These are phyloP conservation scores for Thozetella sp. DNA, from an alignment of 495 filamentous ascomycete species.

Conservation along the genomic window DNA sequence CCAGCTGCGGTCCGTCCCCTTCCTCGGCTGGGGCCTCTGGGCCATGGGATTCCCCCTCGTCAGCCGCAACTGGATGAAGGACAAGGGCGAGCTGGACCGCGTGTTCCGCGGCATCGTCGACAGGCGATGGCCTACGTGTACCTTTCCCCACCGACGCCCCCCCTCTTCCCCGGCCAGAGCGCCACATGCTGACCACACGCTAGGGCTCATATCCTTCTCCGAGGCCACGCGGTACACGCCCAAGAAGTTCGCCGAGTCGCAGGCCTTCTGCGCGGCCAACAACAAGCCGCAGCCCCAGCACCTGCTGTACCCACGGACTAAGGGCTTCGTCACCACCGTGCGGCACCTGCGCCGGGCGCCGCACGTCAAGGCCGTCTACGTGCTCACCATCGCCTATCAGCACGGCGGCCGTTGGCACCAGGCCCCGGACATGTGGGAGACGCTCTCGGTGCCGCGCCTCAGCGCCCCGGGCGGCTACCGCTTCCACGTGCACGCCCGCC, in stretches of 20 bases:
- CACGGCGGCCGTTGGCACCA: slow-evolving; percentile 41
- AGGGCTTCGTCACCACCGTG: slow-evolving; percentile 57
- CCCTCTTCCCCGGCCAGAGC: background rate
- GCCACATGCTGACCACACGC: slow-evolving; percentile 2
- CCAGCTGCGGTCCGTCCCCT: slow-evolving; percentile 54
- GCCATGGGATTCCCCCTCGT: slow-evolving; percentile 64
- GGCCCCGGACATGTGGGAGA: slow-evolving; percentile 54
- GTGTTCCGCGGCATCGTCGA: slow-evolving; percentile 51
- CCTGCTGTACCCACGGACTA: slow-evolving; percentile 57
- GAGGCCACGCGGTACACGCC: slow-evolving; percentile 59
- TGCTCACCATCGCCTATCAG: slow-evolving; percentile 58
- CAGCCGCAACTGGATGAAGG: slow-evolving; percentile 54
- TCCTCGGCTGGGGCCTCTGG: slow-evolving; percentile 62
- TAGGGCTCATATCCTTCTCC: slow-evolving; percentile 61
- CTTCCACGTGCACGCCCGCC: slow-evolving; percentile 54
- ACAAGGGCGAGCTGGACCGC: slow-evolving; percentile 52
- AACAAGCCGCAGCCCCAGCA: slow-evolving; percentile 49
- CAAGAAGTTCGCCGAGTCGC: slow-evolving; percentile 49
- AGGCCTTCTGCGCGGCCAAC: slow-evolving; percentile 46
- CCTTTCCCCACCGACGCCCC: slow-evolving; percentile 13
- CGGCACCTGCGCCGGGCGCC: slow-evolving; percentile 49
- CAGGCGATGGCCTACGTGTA: slow-evolving; percentile 56
- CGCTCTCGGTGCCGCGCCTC: slow-evolving; percentile 37
- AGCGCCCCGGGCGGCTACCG: slow-evolving; percentile 33
- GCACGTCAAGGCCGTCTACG: slow-evolving; percentile 60